Conservation (phyloP, 2,329 filamentous ascomycete genomes). For the Calonectria multiphialidica region DNA sequence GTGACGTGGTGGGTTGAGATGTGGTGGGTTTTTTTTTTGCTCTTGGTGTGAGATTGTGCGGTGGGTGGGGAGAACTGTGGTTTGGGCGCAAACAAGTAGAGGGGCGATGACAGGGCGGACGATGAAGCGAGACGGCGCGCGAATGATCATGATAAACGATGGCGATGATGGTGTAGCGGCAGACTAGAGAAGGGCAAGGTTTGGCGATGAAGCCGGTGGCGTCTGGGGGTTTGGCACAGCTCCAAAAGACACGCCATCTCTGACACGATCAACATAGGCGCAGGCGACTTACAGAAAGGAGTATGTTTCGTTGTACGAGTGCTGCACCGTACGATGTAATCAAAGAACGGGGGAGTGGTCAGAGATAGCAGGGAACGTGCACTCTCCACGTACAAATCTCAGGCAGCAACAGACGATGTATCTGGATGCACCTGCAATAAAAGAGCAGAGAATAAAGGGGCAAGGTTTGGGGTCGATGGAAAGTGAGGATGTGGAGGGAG, state of each 20-base stretch:
- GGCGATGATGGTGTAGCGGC: background rate
- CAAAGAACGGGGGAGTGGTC: constrained; percentile 40
- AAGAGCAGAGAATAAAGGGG: constrained; percentile 3
- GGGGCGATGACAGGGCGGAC: background rate
- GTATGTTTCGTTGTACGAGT: constrained; percentile 42
- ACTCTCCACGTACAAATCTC: constrained; percentile 34
- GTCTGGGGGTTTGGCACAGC: background rate
- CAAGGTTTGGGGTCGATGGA: constrained; percentile 20
- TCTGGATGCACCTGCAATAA: constrained; percentile 27
- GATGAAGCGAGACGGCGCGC: background rate
- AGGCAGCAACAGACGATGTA: constrained; percentile 33
- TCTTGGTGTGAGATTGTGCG: constrained; percentile 14
- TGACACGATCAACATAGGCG: constrained; percentile 26
- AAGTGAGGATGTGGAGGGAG: constrained; percentile 31
- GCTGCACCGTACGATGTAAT: constrained; percentile 46
- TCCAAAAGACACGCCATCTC: constrained; percentile 27
- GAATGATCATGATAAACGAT: background rate
- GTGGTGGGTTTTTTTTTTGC: constrained; percentile 38
- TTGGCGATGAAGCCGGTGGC: background rate
- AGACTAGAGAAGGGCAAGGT: background rate
- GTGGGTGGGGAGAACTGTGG: constrained; percentile 33
- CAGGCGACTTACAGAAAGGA: constrained; percentile 39
- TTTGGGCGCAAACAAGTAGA: background rate
- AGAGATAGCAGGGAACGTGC: constrained; percentile 45
- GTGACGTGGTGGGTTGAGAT: constrained; percentile 45